Evolutionary conservation across 768 basidiomycete genomes (phyloP).

Genomic region (Gautieria morchelliformis): DNA sequence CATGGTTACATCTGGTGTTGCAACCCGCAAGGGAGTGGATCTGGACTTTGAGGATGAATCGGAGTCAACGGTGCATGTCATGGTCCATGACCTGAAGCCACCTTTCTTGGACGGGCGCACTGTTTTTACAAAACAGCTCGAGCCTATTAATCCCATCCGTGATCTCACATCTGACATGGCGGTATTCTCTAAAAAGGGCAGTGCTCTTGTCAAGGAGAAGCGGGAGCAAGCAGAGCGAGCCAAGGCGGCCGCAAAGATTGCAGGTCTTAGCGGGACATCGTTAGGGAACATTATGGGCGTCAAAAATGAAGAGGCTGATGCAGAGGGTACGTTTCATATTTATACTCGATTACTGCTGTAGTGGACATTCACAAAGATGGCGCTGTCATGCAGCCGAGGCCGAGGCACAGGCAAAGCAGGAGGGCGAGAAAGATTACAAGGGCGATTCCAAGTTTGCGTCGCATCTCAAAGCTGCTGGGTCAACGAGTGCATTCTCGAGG

Average conservation of each 20-base stretch:
- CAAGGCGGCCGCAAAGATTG: slow-evolving; percentile 93
- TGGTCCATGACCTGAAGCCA: slow-evolving; percentile 94
- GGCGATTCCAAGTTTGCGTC: slow-evolving; percentile 96
- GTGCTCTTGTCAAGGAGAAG: slow-evolving; percentile 86
- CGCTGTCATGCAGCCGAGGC: slow-evolving; percentile 39
- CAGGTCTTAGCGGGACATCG: slow-evolving; percentile 81
- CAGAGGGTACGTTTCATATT: slow-evolving; percentile 59
- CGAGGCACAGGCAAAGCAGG: slow-evolving; percentile 35
- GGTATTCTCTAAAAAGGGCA: slow-evolving; percentile 94
- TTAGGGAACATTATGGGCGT: slow-evolving; percentile 99
- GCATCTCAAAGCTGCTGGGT: slow-evolving; percentile 73
- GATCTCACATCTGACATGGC: slow-evolving; percentile 94
- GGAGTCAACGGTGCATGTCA: slow-evolving; percentile 93
- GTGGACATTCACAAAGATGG: slow-evolving; percentile 74
- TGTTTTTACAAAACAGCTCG: slow-evolving; percentile 92
- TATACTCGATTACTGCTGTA: slow-evolving; percentile 27
- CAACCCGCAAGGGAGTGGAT: slow-evolving; percentile 78
- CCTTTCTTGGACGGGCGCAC: slow-evolving; percentile 96
- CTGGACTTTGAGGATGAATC: slow-evolving; percentile 95
- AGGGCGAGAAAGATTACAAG: slow-evolving; percentile 61
- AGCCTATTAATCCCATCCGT: slow-evolving; percentile 93
- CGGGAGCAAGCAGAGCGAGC: slow-evolving; percentile 93
- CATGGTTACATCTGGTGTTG: slow-evolving; percentile 93
- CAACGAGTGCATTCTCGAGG: slow-evolving; percentile 74
- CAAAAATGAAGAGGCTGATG: slow-evolving; percentile 87